Percentiles rank a stretch among this genome's conserved stretches.
These are phyloP conservation scores for Chalciporus piperatoides DNA, from an alignment of 1,284 basidiomycete genomes.

Conservation along the genomic window DNA sequence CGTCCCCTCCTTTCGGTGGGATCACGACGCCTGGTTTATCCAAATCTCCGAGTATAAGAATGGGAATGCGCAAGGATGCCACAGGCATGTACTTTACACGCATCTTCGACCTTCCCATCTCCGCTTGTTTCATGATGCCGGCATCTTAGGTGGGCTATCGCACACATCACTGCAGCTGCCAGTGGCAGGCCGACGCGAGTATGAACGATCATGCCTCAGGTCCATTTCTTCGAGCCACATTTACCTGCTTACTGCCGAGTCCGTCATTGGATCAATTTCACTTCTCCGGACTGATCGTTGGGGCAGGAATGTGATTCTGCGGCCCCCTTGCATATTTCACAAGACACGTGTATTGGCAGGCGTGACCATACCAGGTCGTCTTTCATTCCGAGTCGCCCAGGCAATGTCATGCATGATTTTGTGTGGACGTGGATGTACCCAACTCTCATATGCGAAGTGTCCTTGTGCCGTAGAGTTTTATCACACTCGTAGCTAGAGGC, in stretches of 20 bases:
- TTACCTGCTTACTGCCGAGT: neutral
- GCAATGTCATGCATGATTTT: neutral
- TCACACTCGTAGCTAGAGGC: neutral
- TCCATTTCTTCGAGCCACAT: neutral
- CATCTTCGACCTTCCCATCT: neutral
- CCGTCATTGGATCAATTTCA: neutral
- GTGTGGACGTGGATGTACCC: neutral
- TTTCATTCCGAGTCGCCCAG: neutral
- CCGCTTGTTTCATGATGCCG: conserved; percentile 12
- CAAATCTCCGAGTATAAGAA: conserved; percentile 2
- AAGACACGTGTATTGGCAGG: neutral
- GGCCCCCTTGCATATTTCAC: neutral
- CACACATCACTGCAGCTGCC: conserved; percentile 3
- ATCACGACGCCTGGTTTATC: conserved; percentile 7
- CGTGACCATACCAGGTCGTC: neutral
- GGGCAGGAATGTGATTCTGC: neutral
- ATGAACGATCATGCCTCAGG: neutral
- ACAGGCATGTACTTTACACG: conserved; percentile 1
- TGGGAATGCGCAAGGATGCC: conserved; percentile 14
- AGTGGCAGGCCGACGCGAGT: neutral
- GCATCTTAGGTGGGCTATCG: neutral
- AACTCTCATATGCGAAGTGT: neutral
- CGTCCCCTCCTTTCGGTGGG: conserved; percentile 1
- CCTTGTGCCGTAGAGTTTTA: neutral
- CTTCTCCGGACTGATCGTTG: neutral